These are phyloP conservation scores for Hortaea sp. DNA, from an alignment of 2,329 filamentous ascomycete species.

Conservation along the genomic window DNA sequence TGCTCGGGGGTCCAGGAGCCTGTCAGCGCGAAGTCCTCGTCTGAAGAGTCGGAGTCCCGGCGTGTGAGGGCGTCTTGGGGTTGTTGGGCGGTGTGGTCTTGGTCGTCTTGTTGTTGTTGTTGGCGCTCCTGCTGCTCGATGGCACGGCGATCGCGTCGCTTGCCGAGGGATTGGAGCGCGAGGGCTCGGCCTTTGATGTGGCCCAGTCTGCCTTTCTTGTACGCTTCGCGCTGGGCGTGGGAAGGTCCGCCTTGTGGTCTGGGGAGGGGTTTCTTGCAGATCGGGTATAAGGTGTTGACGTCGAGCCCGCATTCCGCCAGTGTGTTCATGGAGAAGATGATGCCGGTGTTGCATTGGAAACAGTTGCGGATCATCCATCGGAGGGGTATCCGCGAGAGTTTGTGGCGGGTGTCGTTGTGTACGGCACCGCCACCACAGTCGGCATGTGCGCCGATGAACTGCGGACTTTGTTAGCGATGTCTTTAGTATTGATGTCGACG, in stretches of 20 bases:
- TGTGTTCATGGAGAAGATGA: slow-evolving; percentile 30
- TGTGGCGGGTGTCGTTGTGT: slow-evolving; percentile 31
- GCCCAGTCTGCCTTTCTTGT: slow-evolving; percentile 24
- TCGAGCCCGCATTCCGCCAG: slow-evolving; percentile 36
- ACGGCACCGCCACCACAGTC: slow-evolving; percentile 38
- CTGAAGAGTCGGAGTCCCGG: background rate
- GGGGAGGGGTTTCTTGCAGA: slow-evolving; percentile 22
- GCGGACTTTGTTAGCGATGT: no score
- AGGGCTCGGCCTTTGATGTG: slow-evolving; percentile 24
- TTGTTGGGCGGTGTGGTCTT: background rate
- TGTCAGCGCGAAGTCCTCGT: background rate
- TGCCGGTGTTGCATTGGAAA: slow-evolving; percentile 38
- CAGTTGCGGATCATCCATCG: slow-evolving; percentile 41
- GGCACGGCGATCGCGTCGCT: background rate
- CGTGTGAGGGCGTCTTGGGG: background rate
- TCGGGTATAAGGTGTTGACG: slow-evolving; percentile 32
- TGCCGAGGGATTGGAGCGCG: slow-evolving; percentile 13
- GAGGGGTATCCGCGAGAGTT: slow-evolving; percentile 35
- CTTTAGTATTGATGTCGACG: no score
- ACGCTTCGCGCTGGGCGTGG: slow-evolving; percentile 27
- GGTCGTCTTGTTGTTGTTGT: background rate
- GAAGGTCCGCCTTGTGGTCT: slow-evolving; percentile 27
- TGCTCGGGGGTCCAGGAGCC: slow-evolving; percentile 27
- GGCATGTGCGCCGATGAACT: slow-evolving; percentile 32
- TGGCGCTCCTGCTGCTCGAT: background rate